Conservation (phyloP, 2,329 filamentous ascomycete genomes). For the Colletotrichum coccodes region DNA sequence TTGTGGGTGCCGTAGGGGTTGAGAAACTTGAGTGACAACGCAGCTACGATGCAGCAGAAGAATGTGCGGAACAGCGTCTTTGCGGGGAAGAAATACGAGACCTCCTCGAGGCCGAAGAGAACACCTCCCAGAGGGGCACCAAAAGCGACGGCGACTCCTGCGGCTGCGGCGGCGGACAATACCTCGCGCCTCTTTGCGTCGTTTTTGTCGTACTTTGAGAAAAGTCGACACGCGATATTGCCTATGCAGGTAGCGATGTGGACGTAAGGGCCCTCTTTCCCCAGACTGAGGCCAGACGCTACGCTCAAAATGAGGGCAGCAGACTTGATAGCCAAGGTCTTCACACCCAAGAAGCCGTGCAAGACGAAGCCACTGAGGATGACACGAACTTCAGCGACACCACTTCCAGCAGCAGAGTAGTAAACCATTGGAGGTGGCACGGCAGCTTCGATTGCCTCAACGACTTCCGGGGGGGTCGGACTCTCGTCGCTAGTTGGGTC, state of each 20-base stretch:
- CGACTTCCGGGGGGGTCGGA: slow-evolving; percentile 52
- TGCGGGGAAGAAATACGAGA: slow-evolving; percentile 96
- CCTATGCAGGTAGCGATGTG: slow-evolving; percentile 96
- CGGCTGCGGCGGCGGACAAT: slow-evolving; percentile 90
- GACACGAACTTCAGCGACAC: slow-evolving; percentile 96
- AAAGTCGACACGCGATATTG: slow-evolving; percentile 94
- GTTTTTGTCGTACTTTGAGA: slow-evolving; percentile 92
- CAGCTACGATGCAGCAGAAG: slow-evolving; percentile 96
- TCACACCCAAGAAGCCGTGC: slow-evolving; percentile 91
- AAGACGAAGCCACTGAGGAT: slow-evolving; percentile 98
- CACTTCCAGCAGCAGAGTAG: slow-evolving; percentile 94
- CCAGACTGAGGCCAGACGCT: slow-evolving; percentile 90
- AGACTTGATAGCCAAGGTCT: slow-evolving; percentile 88
- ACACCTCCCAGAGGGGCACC: slow-evolving; percentile 89
- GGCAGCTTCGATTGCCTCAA: slow-evolving; percentile 46
- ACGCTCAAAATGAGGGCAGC: slow-evolving; percentile 87
- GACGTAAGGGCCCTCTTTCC: slow-evolving; percentile 96
- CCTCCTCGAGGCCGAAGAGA: slow-evolving; percentile 93
- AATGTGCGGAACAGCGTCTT: slow-evolving; percentile 98
- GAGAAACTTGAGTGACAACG: slow-evolving; percentile 90
- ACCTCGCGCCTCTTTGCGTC: slow-evolving; percentile 95
- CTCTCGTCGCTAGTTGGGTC: slow-evolving; percentile 56
- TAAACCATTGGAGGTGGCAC: slow-evolving; percentile 81
- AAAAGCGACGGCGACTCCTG: slow-evolving; percentile 93
- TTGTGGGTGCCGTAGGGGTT: slow-evolving; percentile 97